Evolutionary conservation across 768 basidiomycete species (phyloP).

Genomic region (Polyporus arcularius): DNA sequence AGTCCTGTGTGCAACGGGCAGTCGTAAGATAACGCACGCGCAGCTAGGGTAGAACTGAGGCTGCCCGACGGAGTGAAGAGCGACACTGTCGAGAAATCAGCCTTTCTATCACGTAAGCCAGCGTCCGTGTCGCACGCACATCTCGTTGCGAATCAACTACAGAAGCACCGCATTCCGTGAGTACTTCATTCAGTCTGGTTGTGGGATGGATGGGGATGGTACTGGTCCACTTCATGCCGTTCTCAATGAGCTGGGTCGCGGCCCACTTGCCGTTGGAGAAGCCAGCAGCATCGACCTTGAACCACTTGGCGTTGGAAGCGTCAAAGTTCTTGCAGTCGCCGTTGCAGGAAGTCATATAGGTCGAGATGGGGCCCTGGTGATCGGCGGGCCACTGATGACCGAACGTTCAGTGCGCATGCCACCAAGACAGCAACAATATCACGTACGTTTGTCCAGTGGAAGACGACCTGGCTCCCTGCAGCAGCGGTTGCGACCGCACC

Average conservation of each 20-base stretch:
- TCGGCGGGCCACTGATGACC: slow-evolving; percentile 34
- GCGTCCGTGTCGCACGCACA: slow-evolving; percentile 32
- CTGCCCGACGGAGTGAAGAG: slow-evolving; percentile 41
- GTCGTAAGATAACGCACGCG: slow-evolving; percentile 38
- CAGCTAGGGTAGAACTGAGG: slow-evolving; percentile 53
- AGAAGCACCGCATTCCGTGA: background rate
- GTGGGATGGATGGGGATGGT: slow-evolving; percentile 43
- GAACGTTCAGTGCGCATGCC: background rate
- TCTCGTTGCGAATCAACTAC: slow-evolving; percentile 51
- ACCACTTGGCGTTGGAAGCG: slow-evolving; percentile 45
- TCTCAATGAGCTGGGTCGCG: slow-evolving; percentile 42
- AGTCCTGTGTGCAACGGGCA: background rate
- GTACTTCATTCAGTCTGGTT: background rate
- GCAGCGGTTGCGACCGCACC: slow-evolving; percentile 37
- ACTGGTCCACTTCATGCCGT: slow-evolving; percentile 43
- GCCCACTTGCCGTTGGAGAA: slow-evolving; percentile 47
- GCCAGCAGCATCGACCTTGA: slow-evolving; percentile 50
- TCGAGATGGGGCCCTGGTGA: slow-evolving; percentile 51
- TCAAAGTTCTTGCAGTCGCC: slow-evolving; percentile 38
- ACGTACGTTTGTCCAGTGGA: slow-evolving; percentile 48
- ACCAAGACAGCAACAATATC: background rate
- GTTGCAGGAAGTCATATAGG: slow-evolving; percentile 54
- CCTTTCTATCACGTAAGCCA: background rate
- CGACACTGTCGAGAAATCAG: slow-evolving; percentile 34
- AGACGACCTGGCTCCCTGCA: slow-evolving; percentile 44